phyloP scores from a whole-genome alignment of 2,329 filamentous ascomycete genomes.

The Metarhizium brunneum region DNA sequence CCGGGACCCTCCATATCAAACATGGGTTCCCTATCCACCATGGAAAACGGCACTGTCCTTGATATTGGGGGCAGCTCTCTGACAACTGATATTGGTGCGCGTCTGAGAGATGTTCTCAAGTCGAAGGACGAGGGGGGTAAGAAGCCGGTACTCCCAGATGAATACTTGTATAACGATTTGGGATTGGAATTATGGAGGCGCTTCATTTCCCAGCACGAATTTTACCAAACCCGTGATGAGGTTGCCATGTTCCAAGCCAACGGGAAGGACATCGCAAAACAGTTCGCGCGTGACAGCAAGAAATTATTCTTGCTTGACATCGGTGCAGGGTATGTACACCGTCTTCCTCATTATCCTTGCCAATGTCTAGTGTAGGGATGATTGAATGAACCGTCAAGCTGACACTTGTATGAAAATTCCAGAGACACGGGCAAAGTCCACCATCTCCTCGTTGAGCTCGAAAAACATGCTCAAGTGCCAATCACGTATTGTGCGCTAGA shows the following conservation, averaged over 20 bases:
- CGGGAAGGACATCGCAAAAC: slow-evolving; percentile 24
- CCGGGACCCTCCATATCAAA: background rate
- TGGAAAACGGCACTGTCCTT: slow-evolving; percentile 22
- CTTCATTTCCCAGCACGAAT: slow-evolving; percentile 29
- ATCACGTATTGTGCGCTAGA: slow-evolving; percentile 30
- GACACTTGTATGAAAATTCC: background rate
- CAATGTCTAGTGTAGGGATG: background rate
- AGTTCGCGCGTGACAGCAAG: slow-evolving; percentile 12
- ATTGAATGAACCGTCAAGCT: background rate
- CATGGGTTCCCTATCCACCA: background rate
- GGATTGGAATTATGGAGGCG: slow-evolving; percentile 31
- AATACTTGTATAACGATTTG: slow-evolving; percentile 29
- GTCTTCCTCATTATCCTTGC: background rate
- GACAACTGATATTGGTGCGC: slow-evolving; percentile 17
- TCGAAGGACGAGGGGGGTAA: slow-evolving; percentile 12
- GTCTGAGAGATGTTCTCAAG: slow-evolving; percentile 17
- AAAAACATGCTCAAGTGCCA: slow-evolving; percentile 14
- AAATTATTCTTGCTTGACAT: slow-evolving; percentile 24
- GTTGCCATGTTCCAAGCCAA: slow-evolving; percentile 25
- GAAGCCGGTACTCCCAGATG: slow-evolving; percentile 27
- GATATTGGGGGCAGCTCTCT: slow-evolving; percentile 30
- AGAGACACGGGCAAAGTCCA: slow-evolving; percentile 33
- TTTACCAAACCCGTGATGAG: slow-evolving; percentile 33
- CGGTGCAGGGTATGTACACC: slow-evolving; percentile 29
- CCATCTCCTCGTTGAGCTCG: slow-evolving; percentile 26